Evolutionary conservation across 2,329 filamentous ascomycete genomes (phyloP).

Genomic region (Chalaropsis thielavioides): DNA sequence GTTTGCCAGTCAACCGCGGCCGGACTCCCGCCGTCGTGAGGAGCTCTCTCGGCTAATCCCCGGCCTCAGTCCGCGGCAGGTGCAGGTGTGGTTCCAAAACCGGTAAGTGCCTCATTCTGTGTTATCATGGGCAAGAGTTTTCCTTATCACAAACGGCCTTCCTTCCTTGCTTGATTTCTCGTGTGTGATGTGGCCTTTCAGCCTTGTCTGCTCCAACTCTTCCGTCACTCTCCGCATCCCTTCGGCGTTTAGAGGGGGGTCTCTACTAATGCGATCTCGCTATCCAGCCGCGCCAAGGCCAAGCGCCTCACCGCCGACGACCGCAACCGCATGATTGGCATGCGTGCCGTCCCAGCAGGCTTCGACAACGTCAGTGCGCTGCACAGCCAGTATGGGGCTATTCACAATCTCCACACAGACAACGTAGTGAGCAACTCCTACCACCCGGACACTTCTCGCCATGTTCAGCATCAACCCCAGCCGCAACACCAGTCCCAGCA

Average conservation of each 20-base stretch:
- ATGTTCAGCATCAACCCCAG: too few species aligned
- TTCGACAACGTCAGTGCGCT: slow-evolving; percentile 57
- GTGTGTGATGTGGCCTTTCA: too few species aligned
- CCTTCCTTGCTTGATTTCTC: too few species aligned
- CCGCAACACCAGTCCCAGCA: neutral
- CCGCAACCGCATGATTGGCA: slow-evolving; percentile 56
- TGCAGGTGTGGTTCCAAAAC: slow-evolving; percentile 98
- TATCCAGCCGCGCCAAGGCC: slow-evolving; percentile 44
- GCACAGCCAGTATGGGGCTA: slow-evolving; percentile 51
- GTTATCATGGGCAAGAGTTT: neutral
- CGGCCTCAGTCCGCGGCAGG: slow-evolving; percentile 77
- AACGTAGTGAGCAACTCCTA: slow-evolving; percentile 25
- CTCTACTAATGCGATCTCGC: too few species aligned
- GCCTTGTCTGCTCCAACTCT: too few species aligned
- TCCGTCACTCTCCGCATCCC: neutral
- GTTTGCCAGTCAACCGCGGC: slow-evolving; percentile 86
- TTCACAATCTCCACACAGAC: slow-evolving; percentile 21
- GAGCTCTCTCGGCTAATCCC: slow-evolving; percentile 80
- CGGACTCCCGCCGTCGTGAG: slow-evolving; percentile 80
- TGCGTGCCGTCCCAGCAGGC: slow-evolving; percentile 54
- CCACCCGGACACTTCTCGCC: too few species aligned
- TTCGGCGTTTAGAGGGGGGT: too few species aligned
- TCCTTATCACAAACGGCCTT: slow-evolving; percentile 7
- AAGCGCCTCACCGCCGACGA: slow-evolving; percentile 58
- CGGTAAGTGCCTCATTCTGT: slow-evolving; percentile 41